Base-by-base conservation (phyloP, 192 early-diverging fungal species). In the Backusella westeae region DNA sequence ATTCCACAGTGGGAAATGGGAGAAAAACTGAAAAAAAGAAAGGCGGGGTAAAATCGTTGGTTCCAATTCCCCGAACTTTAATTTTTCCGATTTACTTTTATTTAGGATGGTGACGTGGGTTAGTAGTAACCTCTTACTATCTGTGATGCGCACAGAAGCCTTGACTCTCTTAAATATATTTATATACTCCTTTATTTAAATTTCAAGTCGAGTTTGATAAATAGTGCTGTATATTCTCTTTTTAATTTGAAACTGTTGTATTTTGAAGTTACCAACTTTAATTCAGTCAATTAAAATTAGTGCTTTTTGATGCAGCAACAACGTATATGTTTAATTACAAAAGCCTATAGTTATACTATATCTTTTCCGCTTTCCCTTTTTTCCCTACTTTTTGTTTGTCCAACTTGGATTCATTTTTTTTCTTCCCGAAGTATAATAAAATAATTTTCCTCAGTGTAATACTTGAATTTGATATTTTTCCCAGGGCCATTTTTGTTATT, bases 401-500 rank as follows among this genome's bases (percentile, higher is more conserved):
- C 49, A 39, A 39, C 38, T 39, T 39, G 38, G 2, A 12, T 44
- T 44, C 15, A 17, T 44, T 44, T 44, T 44, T 44, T 44, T 44
- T 44, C 42, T 44, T 56, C 53, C 53, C 53, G 21, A 56, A 21
- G n/a, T 56, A 21, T 21, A 21, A 23, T 21, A 56, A 21, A 56
- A 21, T 56, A 56, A 21, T 56, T 56, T 56, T 56, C 19, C n/a
- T 56, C 0, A 0, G 9, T 56, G 53, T 56, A 21, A 10, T 21
- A 56, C 53, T 56, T 53, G n/a, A 53, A 8, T n/a, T 53, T 53
- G 19, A 23, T 53, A 56, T 56, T 56, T 56, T 53, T 56, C 53
- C 19, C 53, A 56, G 53, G 53, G 53, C 53, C n/a, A 56, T 56
- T 56, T 56, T 56, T 56, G n/a, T 56, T 56, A 56, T 56, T 56